A percentile compares a stretch with the other conserved stretches of the same genome.
These are phyloP conservation scores for Smittium mucronatum DNA, from an alignment of 371 early-diverging fungal genomes.

Conservation along the genomic window DNA sequence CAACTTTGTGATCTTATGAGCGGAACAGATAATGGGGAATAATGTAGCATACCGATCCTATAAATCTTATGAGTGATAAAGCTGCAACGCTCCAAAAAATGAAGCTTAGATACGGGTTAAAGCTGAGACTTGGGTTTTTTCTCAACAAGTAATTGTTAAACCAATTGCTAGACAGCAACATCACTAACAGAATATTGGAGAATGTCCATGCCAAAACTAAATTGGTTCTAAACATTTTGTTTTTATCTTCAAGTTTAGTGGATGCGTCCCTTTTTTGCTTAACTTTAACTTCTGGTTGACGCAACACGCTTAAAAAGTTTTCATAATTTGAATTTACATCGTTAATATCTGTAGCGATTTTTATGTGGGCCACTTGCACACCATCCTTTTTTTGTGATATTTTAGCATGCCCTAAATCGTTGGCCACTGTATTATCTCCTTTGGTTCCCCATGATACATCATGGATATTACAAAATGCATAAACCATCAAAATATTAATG, in stretches of 20 bases:
- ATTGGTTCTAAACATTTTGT: slow-evolving; percentile 67
- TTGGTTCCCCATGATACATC: slow-evolving; percentile 94
- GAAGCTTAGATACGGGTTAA: slow-evolving; percentile 64
- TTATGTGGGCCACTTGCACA: slow-evolving; percentile 45
- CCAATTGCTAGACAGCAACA: slow-evolving; percentile 40
- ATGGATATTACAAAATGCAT: slow-evolving; percentile 84
- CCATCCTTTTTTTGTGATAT: slow-evolving; percentile 36
- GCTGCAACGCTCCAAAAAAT: slow-evolving; percentile 73
- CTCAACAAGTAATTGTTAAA: slow-evolving; percentile 17
- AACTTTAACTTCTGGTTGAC: slow-evolving; percentile 34
- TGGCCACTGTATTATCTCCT: slow-evolving; percentile 50
- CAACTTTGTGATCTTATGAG: too few relatives aligned
- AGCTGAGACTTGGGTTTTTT: slow-evolving; percentile 19
- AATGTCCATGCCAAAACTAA: slow-evolving; percentile 75
- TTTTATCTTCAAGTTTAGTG: slow-evolving; percentile 74
- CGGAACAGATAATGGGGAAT: slow-evolving; percentile 31
- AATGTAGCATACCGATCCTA: slow-evolving; percentile 54
- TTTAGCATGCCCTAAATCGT: slow-evolving; percentile 51
- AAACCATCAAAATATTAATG: slow-evolving; percentile 80
- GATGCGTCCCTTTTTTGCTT: slow-evolving; percentile 51
- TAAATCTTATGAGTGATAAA: slow-evolving; percentile 55
- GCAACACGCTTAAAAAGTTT: slow-evolving; percentile 43
- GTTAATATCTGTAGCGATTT: slow-evolving; percentile 56
- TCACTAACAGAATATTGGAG: slow-evolving; percentile 58
- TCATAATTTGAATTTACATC: slow-evolving; percentile 71